Evolutionary conservation across 805 yeast species (phyloP), one percentile per base, ranked within the genome.

Genomic region (Candida stauntonica): DNA sequence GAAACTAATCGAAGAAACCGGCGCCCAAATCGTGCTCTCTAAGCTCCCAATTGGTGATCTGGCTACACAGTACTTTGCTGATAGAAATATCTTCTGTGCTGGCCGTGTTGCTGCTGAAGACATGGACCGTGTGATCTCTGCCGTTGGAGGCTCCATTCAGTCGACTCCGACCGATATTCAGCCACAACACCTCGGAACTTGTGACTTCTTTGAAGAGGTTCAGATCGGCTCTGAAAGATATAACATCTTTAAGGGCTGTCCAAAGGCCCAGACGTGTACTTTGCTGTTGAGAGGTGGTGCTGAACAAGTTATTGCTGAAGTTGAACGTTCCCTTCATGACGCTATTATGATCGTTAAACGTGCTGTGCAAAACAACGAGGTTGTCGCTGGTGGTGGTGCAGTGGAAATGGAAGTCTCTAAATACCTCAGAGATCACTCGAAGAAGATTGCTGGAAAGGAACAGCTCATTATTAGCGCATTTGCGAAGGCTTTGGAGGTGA

Each of bases 301-400:
- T 17, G 97, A 91, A 56, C 99, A 93, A 70, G 94, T 93, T 28
- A 81, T 93, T 57, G 96, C 95, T 39, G 99, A 93, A 68, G 96
- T 94, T 18, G 99, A 93, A 63, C 78, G 99, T 65, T 91, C 97
- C 2, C 71, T 93, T 50, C 98, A 93, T 58, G 99, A 93, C 66
- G 99, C 99, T 35, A 87, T 93, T 35, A 91, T 91, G 99, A 89
- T 93, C 61, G 98, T 91, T 32, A 91, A 89, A 66, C 76, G 99
- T 54, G 94, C 98, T 2, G 78, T 93, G 29, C 81, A 85, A 57
- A 89, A 89, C 60, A 83, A 80, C 56, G 68, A 77, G 20, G 79
- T 93, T 50, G 99, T 93, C 41, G 98, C 96, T 12, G 99, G 99
- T 46, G 99, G 99, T 48, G 99, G 99, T 47, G 99, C 99, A 26